Evolutionary conservation across 1,284 basidiomycete genomes (phyloP).

Genomic region (Ustilago loliicola): DNA sequence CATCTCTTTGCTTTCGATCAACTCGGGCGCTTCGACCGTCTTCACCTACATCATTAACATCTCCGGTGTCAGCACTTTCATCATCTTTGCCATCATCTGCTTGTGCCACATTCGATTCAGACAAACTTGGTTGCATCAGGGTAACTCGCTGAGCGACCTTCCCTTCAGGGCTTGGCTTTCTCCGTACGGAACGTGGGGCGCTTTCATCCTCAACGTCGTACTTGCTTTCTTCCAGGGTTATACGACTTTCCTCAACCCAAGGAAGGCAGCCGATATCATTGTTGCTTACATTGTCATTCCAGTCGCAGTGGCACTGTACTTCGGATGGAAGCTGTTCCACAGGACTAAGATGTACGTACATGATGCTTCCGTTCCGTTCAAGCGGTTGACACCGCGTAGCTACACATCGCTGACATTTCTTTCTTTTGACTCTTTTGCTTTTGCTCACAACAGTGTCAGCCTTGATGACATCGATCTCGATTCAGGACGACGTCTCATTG

Average conservation of each 20-base stretch:
- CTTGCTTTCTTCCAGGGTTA: constrained; percentile 60
- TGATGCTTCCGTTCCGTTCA: neutral
- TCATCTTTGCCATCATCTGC: constrained; percentile 54
- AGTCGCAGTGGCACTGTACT: constrained; percentile 82
- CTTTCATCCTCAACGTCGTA: constrained; percentile 44
- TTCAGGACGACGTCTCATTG: constrained; percentile 33
- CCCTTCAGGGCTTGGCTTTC: constrained; percentile 47
- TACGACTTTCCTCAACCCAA: constrained; percentile 45
- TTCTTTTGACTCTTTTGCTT: neutral
- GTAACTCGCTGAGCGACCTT: constrained; percentile 39
- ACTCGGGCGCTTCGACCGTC: constrained; percentile 35
- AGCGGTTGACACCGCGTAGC: neutral
- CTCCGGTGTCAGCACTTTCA: constrained; percentile 47
- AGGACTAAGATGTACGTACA: constrained; percentile 66
- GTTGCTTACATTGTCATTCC: constrained; percentile 83
- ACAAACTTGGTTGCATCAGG: constrained; percentile 44
- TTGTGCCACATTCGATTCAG: constrained; percentile 58
- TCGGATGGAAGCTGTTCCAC: constrained; percentile 75
- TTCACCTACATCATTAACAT: constrained; percentile 56
- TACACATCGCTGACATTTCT: neutral
- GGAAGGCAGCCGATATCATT: constrained; percentile 77
- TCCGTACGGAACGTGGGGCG: constrained; percentile 40
- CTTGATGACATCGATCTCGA: constrained; percentile 47
- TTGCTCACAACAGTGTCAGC: constrained; percentile 5
- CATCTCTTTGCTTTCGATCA: constrained; percentile 51